These are phyloP conservation scores for Trametes cingulata DNA, from an alignment of 768 basidiomycete species.

Conservation along the genomic window DNA sequence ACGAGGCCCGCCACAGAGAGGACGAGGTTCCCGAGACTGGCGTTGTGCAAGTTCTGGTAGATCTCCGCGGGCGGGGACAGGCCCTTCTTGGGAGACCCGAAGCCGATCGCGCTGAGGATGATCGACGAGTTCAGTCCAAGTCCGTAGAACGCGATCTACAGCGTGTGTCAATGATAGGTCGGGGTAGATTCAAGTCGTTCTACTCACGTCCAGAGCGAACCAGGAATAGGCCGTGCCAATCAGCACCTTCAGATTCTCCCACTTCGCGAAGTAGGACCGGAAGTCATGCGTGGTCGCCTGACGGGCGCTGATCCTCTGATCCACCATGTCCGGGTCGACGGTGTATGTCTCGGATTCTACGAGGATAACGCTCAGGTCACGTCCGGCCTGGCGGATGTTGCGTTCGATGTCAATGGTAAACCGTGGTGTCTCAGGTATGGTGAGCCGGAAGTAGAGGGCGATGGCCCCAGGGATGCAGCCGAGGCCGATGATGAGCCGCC, in stretches of 20 bases:
- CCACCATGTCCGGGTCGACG: conserved; percentile 54
- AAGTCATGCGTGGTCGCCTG: conserved; percentile 56
- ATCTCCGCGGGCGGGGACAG: conserved; percentile 14
- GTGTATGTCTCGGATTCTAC: conserved; percentile 41
- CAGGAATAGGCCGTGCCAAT: conserved; percentile 85
- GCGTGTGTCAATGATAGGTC: conserved; percentile 16
- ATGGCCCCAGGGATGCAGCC: conserved; percentile 46
- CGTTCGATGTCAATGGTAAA: conserved; percentile 54
- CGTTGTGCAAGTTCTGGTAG: conserved; percentile 33
- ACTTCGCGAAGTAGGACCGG: conserved; percentile 60
- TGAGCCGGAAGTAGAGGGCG: conserved; percentile 49
- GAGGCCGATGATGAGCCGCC: conserved; percentile 50
- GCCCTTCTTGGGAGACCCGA: conserved; percentile 18
- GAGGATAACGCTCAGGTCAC: conserved; percentile 43
- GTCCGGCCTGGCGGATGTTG: conserved; percentile 43
- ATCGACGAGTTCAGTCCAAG: conserved; percentile 48
- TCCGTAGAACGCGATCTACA: conserved; percentile 48
- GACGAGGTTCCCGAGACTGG: conserved; percentile 38
- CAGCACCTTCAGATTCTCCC: conserved; percentile 80
- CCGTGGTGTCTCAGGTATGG: conserved; percentile 50
- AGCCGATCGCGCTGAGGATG: conserved; percentile 39
- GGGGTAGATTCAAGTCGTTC: neutral
- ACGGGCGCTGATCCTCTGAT: conserved; percentile 51
- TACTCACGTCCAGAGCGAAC: conserved; percentile 82
- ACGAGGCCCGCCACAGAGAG: conserved; percentile 40